Evolutionary conservation across 352 stramenopile species (phyloP).

Genomic region (Pythium vanterpoolii): DNA sequence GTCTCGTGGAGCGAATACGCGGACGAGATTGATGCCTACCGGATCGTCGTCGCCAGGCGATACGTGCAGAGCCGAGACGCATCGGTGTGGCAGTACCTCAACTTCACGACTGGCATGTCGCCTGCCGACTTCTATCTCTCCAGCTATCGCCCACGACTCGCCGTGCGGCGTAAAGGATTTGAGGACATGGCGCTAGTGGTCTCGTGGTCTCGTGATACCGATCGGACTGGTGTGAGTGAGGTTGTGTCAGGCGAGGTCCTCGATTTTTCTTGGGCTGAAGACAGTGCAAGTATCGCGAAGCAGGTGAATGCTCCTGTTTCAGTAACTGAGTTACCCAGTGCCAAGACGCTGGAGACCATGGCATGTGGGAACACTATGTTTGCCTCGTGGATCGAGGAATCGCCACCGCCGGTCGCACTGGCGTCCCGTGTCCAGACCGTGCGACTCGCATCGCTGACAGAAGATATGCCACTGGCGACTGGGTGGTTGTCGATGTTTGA

Average conservation of each 20-base stretch:
- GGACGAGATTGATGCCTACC: slow-evolving; percentile 27
- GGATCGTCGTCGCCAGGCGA: slow-evolving; percentile 43
- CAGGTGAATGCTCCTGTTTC: background rate
- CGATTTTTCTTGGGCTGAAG: slow-evolving; percentile 40
- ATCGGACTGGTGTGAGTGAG: slow-evolving; percentile 36
- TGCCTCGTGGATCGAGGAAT: slow-evolving; percentile 43
- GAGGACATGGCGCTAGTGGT: slow-evolving; percentile 49
- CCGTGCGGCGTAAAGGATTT: slow-evolving; percentile 42
- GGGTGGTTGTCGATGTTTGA: slow-evolving; percentile 13
- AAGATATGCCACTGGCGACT: background rate
- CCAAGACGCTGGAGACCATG: slow-evolving; percentile 22
- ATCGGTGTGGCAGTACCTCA: slow-evolving; percentile 52
- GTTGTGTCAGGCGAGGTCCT: slow-evolving; percentile 43
- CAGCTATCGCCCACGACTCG: slow-evolving; percentile 36
- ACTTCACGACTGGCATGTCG: slow-evolving; percentile 24
- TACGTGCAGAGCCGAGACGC: slow-evolving; percentile 54
- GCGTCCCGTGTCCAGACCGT: slow-evolving; percentile 4
- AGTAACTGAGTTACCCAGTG: slow-evolving; percentile 9
- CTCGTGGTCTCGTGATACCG: slow-evolving; percentile 55
- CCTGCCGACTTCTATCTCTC: slow-evolving; percentile 38
- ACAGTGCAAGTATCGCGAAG: slow-evolving; percentile 26
- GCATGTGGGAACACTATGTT: slow-evolving; percentile 41
- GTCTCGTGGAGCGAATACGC: slow-evolving; percentile 56
- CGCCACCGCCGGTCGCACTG: slow-evolving; percentile 2
- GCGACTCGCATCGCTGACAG: slow-evolving; percentile 10